Evolutionary conservation across 352 stramenopile genomes (phyloP).

Genomic region (Phytophthora aleatoria): DNA sequence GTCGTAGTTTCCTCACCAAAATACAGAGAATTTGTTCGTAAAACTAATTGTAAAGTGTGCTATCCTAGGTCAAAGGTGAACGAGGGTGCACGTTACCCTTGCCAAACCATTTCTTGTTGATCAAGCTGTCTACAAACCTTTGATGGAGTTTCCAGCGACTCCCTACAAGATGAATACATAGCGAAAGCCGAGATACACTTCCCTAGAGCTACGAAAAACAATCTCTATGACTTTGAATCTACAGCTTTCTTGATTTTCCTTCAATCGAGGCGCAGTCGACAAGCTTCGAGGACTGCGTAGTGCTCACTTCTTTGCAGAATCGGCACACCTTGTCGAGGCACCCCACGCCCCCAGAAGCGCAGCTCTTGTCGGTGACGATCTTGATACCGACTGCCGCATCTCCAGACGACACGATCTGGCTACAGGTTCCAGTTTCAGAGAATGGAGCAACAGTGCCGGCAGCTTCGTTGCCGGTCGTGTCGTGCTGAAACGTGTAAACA

Average conservation of each 20-base stretch:
- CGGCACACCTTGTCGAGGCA: slow-evolving; percentile 15
- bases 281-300: neutral
- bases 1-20: too few relatives aligned
- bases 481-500: slow-evolving; percentile 25
- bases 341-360: slow-evolving; percentile 7
- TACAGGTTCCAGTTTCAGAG: slow-evolving; percentile 8
- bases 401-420: slow-evolving; percentile 8
- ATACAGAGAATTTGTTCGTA: neutral
- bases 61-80: neutral
- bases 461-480: slow-evolving; percentile 18
- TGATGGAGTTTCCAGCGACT: slow-evolving; percentile 23
- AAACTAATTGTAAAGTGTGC: neutral
- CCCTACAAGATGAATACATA: slow-evolving; percentile 18
- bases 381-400: slow-evolving; percentile 12
- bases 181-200: slow-evolving; percentile 13
- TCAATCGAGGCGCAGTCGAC: slow-evolving; percentile 7
- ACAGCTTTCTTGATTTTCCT: slow-evolving; percentile 21
- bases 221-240: slow-evolving; percentile 20
- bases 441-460: slow-evolving; percentile 25
- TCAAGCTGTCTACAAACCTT: slow-evolving; percentile 6
- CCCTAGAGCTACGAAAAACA: slow-evolving; percentile 9
- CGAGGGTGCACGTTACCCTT: neutral
- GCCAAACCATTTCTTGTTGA: slow-evolving; percentile 20
- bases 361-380: slow-evolving; percentile 15
- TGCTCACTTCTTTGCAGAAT: slow-evolving; percentile 9